These are phyloP conservation scores for Psidium guajava DNA, from an alignment of 345 rosid genomes.

Conservation along the genomic window DNA sequence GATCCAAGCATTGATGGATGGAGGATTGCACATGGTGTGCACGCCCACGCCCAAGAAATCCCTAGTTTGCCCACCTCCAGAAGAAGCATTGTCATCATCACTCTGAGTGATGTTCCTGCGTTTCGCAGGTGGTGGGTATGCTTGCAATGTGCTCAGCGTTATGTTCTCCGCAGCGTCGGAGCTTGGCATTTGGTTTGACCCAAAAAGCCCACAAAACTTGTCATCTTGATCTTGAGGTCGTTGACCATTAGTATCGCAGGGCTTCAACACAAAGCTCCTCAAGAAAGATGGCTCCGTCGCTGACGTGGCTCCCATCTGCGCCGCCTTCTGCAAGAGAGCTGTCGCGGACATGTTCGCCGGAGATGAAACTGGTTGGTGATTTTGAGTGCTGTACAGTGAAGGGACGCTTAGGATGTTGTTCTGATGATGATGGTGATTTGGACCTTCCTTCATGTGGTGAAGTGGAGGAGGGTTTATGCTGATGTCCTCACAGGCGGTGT, in stretches of 20 bases:
- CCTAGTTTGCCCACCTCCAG: constrained; percentile 68
- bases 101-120: constrained; percentile 24
- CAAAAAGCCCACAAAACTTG: constrained; percentile 40
- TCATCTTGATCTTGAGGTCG: constrained; percentile 35
- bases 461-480: constrained; percentile 19
- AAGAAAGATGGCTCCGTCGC: constrained; percentile 48
- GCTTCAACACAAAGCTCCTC: constrained; percentile 32
- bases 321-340: constrained; percentile 88
- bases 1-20: constrained; percentile 67
- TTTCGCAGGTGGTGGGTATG: constrained; percentile 33
- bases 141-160: constrained; percentile 17
- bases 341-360: constrained; percentile 79
- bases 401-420: constrained; percentile 49
- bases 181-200: constrained; percentile 12
- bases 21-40: constrained; percentile 39
- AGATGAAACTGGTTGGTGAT: constrained; percentile 16
- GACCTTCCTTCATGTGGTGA: background rate
- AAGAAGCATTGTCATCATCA: constrained; percentile 17
- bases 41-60: constrained; percentile 89
- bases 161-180: constrained; percentile 10
- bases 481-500: constrained; percentile 8
- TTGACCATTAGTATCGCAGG: constrained; percentile 2
- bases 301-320: constrained; percentile 55
- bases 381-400: constrained; percentile 55
- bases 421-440: constrained; percentile 17